Evolutionary conservation across 352 stramenopile genomes (phyloP).

Genomic region (Globisporangium barbulae): DNA sequence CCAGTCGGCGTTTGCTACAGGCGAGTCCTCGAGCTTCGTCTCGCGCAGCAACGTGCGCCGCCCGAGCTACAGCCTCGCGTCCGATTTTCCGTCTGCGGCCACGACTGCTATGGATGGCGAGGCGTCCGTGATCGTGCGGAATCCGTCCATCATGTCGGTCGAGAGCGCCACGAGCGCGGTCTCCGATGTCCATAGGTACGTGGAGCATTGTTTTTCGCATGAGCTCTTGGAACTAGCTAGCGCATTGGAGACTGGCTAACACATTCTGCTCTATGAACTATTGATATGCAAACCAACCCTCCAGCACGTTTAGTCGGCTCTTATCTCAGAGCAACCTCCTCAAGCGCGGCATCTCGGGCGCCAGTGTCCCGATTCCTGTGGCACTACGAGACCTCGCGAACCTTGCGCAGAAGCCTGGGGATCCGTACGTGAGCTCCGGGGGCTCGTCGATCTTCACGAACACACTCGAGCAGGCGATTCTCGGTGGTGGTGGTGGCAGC

Average conservation of each 20-base stretch:
- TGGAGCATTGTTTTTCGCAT: background rate
- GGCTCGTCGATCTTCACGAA: slow-evolving; percentile 39
- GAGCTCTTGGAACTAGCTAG: background rate
- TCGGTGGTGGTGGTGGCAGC: slow-evolving; percentile 28
- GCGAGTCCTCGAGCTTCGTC: slow-evolving; percentile 14
- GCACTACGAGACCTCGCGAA: slow-evolving; percentile 18
- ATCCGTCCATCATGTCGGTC: slow-evolving; percentile 27
- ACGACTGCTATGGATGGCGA: slow-evolving; percentile 21
- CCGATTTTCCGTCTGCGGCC: slow-evolving; percentile 7
- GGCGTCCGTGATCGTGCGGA: slow-evolving; percentile 20
- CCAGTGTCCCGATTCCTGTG: slow-evolving; percentile 27
- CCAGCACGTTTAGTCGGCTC: slow-evolving; percentile 55
- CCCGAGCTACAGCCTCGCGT: slow-evolving; percentile 11
- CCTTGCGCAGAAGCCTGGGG: slow-evolving; percentile 38
- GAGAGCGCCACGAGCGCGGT: slow-evolving; percentile 34
- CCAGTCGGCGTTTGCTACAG: slow-evolving; percentile 23
- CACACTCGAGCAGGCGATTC: slow-evolving; percentile 65
- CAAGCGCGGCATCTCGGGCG: slow-evolving; percentile 37
- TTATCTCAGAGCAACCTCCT: slow-evolving; percentile 60
- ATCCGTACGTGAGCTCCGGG: slow-evolving; percentile 41
- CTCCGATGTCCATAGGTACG: slow-evolving; percentile 25
- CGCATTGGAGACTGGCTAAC: slow-evolving; percentile 1
- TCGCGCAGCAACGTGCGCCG: slow-evolving; percentile 22
- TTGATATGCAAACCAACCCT: background rate
- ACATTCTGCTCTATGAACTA: background rate